Conservation (phyloP, 2,329 filamentous ascomycete species). For the Hypoxylon sp. region DNA sequence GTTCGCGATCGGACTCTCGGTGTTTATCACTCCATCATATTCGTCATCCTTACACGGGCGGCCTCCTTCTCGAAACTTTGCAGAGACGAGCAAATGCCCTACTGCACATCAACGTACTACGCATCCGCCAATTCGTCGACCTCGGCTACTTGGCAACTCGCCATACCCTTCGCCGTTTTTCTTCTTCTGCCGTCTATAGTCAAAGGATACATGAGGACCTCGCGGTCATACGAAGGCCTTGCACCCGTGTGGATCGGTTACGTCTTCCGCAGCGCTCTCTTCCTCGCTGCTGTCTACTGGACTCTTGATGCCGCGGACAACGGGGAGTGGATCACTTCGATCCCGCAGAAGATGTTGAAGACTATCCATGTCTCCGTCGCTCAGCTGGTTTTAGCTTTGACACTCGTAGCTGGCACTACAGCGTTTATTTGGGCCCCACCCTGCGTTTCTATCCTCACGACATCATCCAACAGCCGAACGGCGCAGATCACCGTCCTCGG, state of each 20-base stretch:
- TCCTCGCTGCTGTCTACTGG: conserved; percentile 88
- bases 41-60: conserved; percentile 82
- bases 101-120: conserved; percentile 95
- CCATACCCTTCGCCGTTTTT: conserved; percentile 82
- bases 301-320: conserved; percentile 90
- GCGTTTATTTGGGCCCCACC: conserved; percentile 90
- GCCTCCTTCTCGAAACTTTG: conserved; percentile 93
- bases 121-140: conserved; percentile 92
- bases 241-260: conserved; percentile 87
- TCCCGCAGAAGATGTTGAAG: conserved; percentile 76
- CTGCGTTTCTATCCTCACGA: conserved; percentile 79
- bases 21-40: conserved; percentile 86
- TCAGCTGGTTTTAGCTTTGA: conserved; percentile 83
- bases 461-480: conserved; percentile 60
- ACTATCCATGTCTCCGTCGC: conserved; percentile 81
- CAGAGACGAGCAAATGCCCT: conserved; percentile 98
- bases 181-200: conserved; percentile 80
- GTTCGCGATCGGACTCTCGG: conserved; percentile 80
- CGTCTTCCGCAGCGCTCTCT: conserved; percentile 81
- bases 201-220: conserved; percentile 84
- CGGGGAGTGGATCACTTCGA: conserved; percentile 78
- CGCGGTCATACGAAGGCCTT: conserved; percentile 88
- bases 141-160: conserved; percentile 89
- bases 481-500: conserved; percentile 84
- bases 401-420: conserved; percentile 85